Evolutionary conservation across 768 basidiomycete species (phyloP), one percentile per base, ranked within the genome.

Genomic region (Exidia glandulosa): DNA sequence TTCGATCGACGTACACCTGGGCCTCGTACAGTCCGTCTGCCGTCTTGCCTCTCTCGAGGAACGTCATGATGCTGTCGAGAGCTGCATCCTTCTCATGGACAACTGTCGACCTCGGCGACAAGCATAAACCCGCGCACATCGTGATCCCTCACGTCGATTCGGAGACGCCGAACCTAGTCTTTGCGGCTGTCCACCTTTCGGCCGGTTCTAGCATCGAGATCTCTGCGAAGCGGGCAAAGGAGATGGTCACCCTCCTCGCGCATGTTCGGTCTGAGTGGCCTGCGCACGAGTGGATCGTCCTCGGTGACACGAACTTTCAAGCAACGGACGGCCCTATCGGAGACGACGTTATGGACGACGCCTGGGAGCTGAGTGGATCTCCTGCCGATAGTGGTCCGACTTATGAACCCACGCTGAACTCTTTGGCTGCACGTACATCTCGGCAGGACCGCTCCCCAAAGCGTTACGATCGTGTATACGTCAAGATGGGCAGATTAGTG

Each of bases 261-360:
- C 52, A 65, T 55, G 57, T 67, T 16, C 32, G 57, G 3, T 41
- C 32, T 16, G 29, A 54, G 13, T 56, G 62, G 41, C 45, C 57
- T 23, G 45, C 58, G 29, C 62, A 61, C 34, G 64, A 64, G 32
- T 63, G 58, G 62, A 57, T 67, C 23, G 41, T 67, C 29, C 57
- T 60, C 23, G 66, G 66, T 2, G 66, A 67, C 52, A 59, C 58
- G 23, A 67, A 67, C 50, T 56, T 60, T 34, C 66, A 66, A 36
- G 19, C 47, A 19, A 33, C 27, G 12, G 36, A 61, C 33, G 16
- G 50, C 59, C 25, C 50, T 58, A 27, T 29, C 62, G 10, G 23
- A 19, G 32, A 58, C 59, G 4, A 30, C 61, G 57, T 57, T 9
- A 29, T 32, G 45, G 16, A 2, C 10, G 60, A 61, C 36, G 56